Conservation (phyloP, 164 flowering plant species). For the Berberis thunbergii region DNA sequence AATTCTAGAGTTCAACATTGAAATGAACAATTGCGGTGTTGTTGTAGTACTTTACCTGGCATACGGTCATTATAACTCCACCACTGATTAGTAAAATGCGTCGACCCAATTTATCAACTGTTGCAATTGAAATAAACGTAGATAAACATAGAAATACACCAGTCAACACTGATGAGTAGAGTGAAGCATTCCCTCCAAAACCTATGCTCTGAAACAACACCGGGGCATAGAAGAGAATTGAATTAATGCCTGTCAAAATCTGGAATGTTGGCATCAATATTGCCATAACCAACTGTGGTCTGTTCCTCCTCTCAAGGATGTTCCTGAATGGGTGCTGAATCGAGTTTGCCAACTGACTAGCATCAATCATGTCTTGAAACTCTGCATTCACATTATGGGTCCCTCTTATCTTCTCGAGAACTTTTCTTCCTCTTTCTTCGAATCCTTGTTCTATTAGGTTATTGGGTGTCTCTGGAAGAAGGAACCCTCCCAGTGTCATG, state of each 20-base stretch:
- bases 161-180: slow-evolving; percentile 75
- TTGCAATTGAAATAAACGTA: slow-evolving; percentile 67
- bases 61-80: slow-evolving; percentile 70
- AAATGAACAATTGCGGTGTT: not conserved
- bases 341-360: slow-evolving; percentile 80
- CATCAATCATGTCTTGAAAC: slow-evolving; percentile 73
- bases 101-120: slow-evolving; percentile 72
- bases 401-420: slow-evolving; percentile 71
- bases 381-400: slow-evolving; percentile 64
- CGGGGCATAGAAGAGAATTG: slow-evolving; percentile 87
- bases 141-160: slow-evolving; percentile 80
- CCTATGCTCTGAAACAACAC: slow-evolving; percentile 87
- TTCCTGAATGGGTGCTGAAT: slow-evolving; percentile 77
- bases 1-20: not conserved
- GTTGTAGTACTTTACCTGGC: slow-evolving; percentile 45
- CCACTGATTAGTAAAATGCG: slow-evolving; percentile 64
- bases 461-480: slow-evolving; percentile 91
- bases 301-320: slow-evolving; percentile 60
- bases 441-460: slow-evolving; percentile 66
- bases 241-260: slow-evolving; percentile 83
- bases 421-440: slow-evolving; percentile 36
- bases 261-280: slow-evolving; percentile 82
- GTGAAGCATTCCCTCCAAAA: slow-evolving; percentile 59
- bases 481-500: slow-evolving; percentile 76
- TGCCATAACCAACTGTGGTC: slow-evolving; percentile 86